Evolutionary conservation across 371 early-diverging fungal species (phyloP).

Genomic region (Actinomortierella wolfii): DNA sequence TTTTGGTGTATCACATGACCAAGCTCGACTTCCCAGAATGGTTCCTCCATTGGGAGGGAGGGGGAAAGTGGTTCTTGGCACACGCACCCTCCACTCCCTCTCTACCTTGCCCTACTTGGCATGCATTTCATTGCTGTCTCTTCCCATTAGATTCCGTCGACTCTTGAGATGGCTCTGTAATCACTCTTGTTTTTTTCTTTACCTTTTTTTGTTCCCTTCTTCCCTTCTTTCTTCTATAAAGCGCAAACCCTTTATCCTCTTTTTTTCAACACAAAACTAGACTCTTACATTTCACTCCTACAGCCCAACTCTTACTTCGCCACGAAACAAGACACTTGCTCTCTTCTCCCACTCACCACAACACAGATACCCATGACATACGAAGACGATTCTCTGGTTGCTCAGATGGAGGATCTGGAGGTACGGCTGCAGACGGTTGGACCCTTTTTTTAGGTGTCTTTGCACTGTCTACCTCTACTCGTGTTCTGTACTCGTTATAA

Average conservation of each 20-base stretch:
- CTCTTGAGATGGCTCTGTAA: neutral
- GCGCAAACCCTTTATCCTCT: neutral
- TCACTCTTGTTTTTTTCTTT: neutral
- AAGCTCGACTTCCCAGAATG: no score
- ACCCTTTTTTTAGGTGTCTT: neutral
- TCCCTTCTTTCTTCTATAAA: constrained; percentile 2
- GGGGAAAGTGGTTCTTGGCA: neutral
- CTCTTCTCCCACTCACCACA: neutral
- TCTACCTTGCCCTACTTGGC: neutral
- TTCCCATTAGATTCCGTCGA: neutral
- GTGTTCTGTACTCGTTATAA: no score
- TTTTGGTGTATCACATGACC: no score
- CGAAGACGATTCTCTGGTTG: constrained; percentile 30
- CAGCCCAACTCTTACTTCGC: neutral
- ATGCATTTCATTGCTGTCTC: neutral
- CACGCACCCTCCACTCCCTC: no score
- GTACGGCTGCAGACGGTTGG: constrained; percentile 2
- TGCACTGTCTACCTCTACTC: neutral
- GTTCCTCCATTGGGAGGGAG: no score
- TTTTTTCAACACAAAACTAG: neutral
- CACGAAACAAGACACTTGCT: neutral
- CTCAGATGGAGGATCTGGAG: constrained; percentile 46
- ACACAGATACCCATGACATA: neutral
- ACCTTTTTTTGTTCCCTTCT: neutral
- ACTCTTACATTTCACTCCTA: neutral